Evolutionary conservation across 208 protist species (phyloP), one percentile per base, ranked within the genome.

Genomic region (Acanthamoeba royreba): DNA sequence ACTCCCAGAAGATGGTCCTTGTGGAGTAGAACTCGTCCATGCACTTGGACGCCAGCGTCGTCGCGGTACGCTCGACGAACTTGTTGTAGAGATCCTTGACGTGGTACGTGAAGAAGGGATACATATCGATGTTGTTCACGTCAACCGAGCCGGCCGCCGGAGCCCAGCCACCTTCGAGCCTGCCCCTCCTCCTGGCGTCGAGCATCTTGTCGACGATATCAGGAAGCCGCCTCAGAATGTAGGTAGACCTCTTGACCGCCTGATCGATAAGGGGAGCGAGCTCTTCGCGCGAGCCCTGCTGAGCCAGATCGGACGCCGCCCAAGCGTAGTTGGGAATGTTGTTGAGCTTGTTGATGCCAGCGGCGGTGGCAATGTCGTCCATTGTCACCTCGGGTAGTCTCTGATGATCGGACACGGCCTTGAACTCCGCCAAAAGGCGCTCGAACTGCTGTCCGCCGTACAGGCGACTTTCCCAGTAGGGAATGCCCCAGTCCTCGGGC

Each of bases 391-490:
- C 89, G n/a, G 38, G 83, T 25, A 43, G n/a, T 38, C 43, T 72
- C 53, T 90, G 35, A 74, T 96, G 94, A 19, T 95, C 93, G 38
- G 74, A 61, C 2, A 97, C 94, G 9, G 87, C 92, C 46, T 95
- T 96, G 86, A 97, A 97, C n/a, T 97, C 95, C 2, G 81, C 28
- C 61, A 97, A 53, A 13, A 97, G 38, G 31, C 96, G 22, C 28
- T 97, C 94, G 61, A 97, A 97, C 89, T 97, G 96, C 86, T 97
- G 96, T 22, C 95, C 95, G 55, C 96, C 96, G 77, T 96, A 97
- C 22, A 97, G 72, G 33, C 92, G 90, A n/a, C 33, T 87, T 40
- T 96, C 83, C 86, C 86, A 96, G 72, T 96, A 96, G 25, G 95
- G 88, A 17, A 97, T 94, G 45, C 58, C 77, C 94, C 91, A 95